Conservation (phyloP, 371 early-diverging fungal genomes). For the Dichotomocladium elegans region DNA sequence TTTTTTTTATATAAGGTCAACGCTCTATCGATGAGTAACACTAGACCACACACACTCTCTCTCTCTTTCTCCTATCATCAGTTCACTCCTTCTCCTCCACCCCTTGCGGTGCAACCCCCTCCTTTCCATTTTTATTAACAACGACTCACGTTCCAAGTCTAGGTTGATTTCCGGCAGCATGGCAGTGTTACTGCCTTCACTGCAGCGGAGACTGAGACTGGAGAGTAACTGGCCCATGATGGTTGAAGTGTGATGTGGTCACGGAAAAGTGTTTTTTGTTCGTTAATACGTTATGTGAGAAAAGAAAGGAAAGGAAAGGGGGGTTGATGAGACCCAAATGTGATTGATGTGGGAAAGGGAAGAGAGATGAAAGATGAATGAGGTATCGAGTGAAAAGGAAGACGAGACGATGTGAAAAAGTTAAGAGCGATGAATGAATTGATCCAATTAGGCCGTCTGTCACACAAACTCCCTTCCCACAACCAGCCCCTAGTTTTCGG, state of each 20-base stretch:
- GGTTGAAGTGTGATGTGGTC: not conserved
- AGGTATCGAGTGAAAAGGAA: too few relatives aligned
- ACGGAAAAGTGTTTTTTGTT: not conserved
- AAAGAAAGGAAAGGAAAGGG: not conserved
- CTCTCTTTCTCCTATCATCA: not conserved
- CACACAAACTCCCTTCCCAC: too few relatives aligned
- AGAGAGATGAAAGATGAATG: too few relatives aligned
- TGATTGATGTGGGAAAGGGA: not conserved
- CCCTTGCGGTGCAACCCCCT: not conserved
- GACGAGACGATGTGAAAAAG: too few relatives aligned
- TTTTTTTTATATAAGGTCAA: too few relatives aligned
- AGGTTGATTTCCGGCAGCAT: constrained; percentile 43
- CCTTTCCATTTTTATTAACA: not conserved
- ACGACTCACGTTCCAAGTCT: constrained; percentile 51
- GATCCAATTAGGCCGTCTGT: too few relatives aligned
- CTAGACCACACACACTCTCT: too few relatives aligned
- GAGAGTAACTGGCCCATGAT: constrained; percentile 42
- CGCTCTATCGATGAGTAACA: too few relatives aligned
- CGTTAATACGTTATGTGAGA: not conserved
- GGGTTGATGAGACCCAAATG: constrained; percentile 1
- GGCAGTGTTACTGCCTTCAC: constrained; percentile 19
- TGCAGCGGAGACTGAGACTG: constrained; percentile 30
- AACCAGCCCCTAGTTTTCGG: too few relatives aligned
- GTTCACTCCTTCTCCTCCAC: not conserved
- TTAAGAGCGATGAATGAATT: too few relatives aligned